Evolutionary conservation across 1,139 yeast genomes (phyloP), one percentile per base, ranked within the genome.

Genomic region (Hemisphaericaspora subhashii): DNA sequence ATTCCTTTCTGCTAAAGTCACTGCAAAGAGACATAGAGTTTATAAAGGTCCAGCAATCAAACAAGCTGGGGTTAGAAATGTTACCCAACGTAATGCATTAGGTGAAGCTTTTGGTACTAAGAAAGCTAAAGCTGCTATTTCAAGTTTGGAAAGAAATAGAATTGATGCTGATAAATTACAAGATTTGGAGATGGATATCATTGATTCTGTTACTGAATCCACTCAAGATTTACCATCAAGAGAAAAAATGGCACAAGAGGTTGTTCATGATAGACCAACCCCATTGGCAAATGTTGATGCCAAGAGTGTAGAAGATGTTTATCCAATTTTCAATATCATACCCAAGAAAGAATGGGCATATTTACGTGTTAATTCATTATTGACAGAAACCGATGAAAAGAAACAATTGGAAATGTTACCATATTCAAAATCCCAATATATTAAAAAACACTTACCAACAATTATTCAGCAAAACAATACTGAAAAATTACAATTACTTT

Each of bases 71-170:
- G 69, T 73, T 11, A 73, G 81, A 53, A 66, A 70, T 50, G 62
- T 72, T 30, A 68, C 71, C 11, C 87, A 86, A 64, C 77, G 96
- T 59, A 86, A 78, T 47, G 86, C 87, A 3, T 74, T 92, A 54
- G 98, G 98, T 57, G 92, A 88, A 63, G 94, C 95, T 2, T 92
- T 92, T 52, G 99, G 99, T 75, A 90, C 98, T 45, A 88, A 87
- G 66, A 90, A 83, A 66, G 97, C 98, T 45, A 90, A 88, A 67
- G 85, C 87, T 55, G 95, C 96, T 27, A 86, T 94, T 57, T 71
- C 79, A 37, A 90, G 84, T 58, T 64, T 81, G 55, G 94, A 84
- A 57, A 79, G 85, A 62, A 92, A 92, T 65, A 77, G 85, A 56
- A 83, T 92, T 57, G 97, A 92, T 59, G 77, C 96, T 2, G 94